Percentiles rank a stretch among this genome's conserved stretches.
phyloP scores from a whole-genome alignment of 257 asterid species.

The Thymus mandschuricus region DNA sequence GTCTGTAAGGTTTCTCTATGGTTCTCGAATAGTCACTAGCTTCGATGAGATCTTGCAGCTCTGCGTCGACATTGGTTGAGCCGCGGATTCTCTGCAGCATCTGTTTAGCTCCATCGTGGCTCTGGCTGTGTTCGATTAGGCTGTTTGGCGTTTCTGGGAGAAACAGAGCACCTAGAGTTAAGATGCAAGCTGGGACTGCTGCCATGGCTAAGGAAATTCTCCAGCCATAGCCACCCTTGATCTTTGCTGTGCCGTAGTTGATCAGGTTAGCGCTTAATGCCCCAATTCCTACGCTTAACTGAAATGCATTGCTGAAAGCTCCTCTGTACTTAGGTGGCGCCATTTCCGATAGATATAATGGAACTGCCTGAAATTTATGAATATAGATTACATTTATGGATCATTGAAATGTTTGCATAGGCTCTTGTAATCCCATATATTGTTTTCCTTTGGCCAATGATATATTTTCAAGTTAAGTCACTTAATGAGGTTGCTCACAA shows the following conservation, averaged over 20 bases:
- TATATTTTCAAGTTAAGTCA: no score
- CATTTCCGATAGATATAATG: conserved; percentile 89
- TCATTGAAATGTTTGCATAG: no score
- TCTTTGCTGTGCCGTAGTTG: conserved; percentile 76
- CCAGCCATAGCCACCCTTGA: conserved; percentile 74
- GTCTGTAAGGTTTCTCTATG: conserved; percentile 45
- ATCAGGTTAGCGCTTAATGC: conserved; percentile 61
- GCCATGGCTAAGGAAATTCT: conserved; percentile 78
- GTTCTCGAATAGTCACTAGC: conserved; percentile 53
- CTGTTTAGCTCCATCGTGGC: conserved; percentile 42
- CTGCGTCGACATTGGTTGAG: conserved; percentile 58
- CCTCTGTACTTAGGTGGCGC: conserved; percentile 87
- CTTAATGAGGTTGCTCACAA: no score
- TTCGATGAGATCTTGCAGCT: conserved; percentile 61
- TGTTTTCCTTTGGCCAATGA: no score
- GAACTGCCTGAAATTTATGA: conserved; percentile 61
- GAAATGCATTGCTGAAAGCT: conserved; percentile 77
- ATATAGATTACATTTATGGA: no score
- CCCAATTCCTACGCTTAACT: conserved; percentile 66
- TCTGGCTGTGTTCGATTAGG: conserved; percentile 53
- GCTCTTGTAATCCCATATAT: no score
- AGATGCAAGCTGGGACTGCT: conserved; percentile 61
- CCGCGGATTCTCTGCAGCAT: conserved; percentile 66
- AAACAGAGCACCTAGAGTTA: conserved; percentile 66
- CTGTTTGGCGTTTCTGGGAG: conserved; percentile 93